phyloP scores from a whole-genome alignment of 1,284 basidiomycete species.

The Xerocomus cyaneibrunnescens region DNA sequence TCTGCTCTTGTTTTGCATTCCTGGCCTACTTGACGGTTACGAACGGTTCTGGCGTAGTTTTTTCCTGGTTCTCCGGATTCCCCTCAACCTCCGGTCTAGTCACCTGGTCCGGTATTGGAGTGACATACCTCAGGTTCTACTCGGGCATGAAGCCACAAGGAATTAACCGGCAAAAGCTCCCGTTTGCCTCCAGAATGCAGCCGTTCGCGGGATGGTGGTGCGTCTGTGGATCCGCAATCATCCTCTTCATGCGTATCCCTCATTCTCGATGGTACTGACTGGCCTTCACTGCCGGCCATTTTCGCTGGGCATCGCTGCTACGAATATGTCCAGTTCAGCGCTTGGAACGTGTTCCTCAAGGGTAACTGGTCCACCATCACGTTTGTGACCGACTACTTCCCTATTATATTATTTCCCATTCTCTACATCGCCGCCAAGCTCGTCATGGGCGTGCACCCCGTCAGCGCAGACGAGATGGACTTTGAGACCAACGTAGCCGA shows the following conservation, averaged over 20 bases:
- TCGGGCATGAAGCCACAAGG: constrained; percentile 57
- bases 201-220: constrained; percentile 51
- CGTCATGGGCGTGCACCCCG: constrained; percentile 38
- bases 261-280: not conserved
- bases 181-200: constrained; percentile 46
- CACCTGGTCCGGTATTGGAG: constrained; percentile 63
- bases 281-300: too few relatives aligned
- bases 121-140: constrained; percentile 63
- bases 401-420: constrained; percentile 59
- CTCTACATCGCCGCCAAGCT: constrained; percentile 50
- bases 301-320: too few relatives aligned
- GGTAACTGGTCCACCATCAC: constrained; percentile 35
- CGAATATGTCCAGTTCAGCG: constrained; percentile 36
- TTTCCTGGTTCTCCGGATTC: constrained; percentile 60
- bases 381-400: constrained; percentile 56
- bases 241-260: constrained; percentile 39
- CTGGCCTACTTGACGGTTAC: constrained; percentile 54
- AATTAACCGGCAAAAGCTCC: constrained; percentile 49
- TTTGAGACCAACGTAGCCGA: constrained; percentile 52
- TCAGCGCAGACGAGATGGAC: constrained; percentile 54
- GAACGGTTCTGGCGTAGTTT: constrained; percentile 49
- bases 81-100: constrained; percentile 45
- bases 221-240: constrained; percentile 35
- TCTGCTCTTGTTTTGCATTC: constrained; percentile 51
- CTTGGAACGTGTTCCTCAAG: constrained; percentile 45